A percentile compares a stretch with the other conserved stretches of the same genome.
Evolutionary conservation across 495 filamentous ascomycete genomes (phyloP).

Genomic region (Neurospora africana): DNA sequence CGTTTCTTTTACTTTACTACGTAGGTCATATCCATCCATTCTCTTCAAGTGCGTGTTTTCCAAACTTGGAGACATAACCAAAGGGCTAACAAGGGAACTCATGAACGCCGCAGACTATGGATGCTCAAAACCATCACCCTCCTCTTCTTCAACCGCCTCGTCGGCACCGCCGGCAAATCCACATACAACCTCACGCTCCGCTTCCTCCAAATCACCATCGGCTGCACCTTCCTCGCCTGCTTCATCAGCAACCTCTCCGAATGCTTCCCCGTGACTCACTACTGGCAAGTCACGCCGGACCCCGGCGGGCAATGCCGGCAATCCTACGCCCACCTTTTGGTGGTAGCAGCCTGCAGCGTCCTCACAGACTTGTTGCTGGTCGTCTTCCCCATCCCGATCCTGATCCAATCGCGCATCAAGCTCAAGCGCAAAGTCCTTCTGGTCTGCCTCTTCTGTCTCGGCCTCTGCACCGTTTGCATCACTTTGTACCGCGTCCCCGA

Average conservation of each 20-base stretch:
- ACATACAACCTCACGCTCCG: constrained; percentile 55
- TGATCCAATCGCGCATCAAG: constrained; percentile 57
- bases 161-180: constrained; percentile 48
- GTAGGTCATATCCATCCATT: constrained; percentile 34
- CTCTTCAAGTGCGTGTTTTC: not conserved
- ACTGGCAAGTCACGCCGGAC: constrained; percentile 86
- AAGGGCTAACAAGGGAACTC: too few species aligned
- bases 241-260: constrained; percentile 72
- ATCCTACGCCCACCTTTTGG: constrained; percentile 71
- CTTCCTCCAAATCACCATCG: constrained; percentile 60
- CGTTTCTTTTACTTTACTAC: constrained; percentile 56
- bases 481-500: constrained; percentile 66
- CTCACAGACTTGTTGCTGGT: constrained; percentile 81
- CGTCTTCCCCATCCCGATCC: constrained; percentile 77
- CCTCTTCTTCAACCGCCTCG: constrained; percentile 77
- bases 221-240: constrained; percentile 62
- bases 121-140: constrained; percentile 79
- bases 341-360: constrained; percentile 68
- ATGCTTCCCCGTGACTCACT: constrained; percentile 70
- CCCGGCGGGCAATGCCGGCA: constrained; percentile 73
- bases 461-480: constrained; percentile 57
- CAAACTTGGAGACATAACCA: too few species aligned
- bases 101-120: constrained; percentile 66
- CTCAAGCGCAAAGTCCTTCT: constrained; percentile 52
- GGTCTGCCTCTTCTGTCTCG: constrained; percentile 64